Percentiles rank a stretch among this genome's conserved stretches.
Evolutionary conservation across 257 asterid genomes (phyloP).

Genomic region (Scutellaria minor): DNA sequence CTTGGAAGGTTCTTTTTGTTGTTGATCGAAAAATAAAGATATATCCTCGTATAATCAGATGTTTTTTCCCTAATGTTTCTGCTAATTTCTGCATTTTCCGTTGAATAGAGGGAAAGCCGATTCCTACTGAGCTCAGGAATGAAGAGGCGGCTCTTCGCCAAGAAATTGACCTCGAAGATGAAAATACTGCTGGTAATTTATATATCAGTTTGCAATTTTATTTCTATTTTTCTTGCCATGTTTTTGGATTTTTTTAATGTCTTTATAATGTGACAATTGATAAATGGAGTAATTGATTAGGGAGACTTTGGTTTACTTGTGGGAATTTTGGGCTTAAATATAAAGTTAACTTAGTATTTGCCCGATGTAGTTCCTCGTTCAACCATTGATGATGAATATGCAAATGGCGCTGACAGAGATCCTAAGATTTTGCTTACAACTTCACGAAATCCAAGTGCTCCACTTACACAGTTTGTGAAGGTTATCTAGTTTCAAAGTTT

Average conservation of each 20-base stretch:
- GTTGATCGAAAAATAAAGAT: not conserved
- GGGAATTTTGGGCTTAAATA: not conserved
- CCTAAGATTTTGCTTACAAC: constrained; percentile 93
- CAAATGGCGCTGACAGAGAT: constrained; percentile 71
- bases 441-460: constrained; percentile 93
- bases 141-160: constrained; percentile 92
- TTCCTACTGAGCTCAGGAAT: constrained; percentile 95
- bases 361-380: constrained; percentile 70
- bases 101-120: constrained; percentile 84
- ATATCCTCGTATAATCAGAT: not conserved
- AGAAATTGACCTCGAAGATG: constrained; percentile 95
- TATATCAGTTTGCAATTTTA: not conserved
- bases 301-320: not conserved
- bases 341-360: not conserved
- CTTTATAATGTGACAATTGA: not conserved
- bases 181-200: constrained; percentile 69
- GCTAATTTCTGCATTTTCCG: not conserved
- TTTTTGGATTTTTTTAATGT: not conserved
- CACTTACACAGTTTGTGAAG: constrained; percentile 95
- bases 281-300: not conserved
- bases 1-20: constrained; percentile 56
- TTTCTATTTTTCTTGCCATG: not conserved
- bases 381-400: constrained; percentile 94
- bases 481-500: constrained; percentile 42
- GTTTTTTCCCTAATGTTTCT: not conserved